These are phyloP conservation scores for Hortaea sp. DNA, from an alignment of 2,329 filamentous ascomycete genomes.

Conservation along the genomic window DNA sequence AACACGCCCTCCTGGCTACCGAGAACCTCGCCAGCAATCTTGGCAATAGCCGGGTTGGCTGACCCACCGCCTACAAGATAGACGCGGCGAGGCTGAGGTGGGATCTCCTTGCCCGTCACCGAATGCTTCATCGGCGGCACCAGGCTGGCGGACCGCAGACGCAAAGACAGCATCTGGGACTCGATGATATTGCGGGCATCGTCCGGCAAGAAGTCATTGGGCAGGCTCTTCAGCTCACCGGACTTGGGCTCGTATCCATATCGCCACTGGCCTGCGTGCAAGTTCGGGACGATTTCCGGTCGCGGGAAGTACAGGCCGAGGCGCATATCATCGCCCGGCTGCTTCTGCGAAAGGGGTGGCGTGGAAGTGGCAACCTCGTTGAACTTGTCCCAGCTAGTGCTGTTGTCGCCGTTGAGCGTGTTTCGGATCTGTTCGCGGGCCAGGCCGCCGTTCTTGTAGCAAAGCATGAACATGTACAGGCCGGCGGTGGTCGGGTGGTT, in stretches of 20 bases:
- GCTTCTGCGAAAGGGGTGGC: slow-evolving; percentile 56
- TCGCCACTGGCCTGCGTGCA: slow-evolving; percentile 76
- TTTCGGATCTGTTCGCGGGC: slow-evolving; percentile 86
- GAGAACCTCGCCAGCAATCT: slow-evolving; percentile 75
- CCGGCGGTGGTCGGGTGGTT: slow-evolving; percentile 87
- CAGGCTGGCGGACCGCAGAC: slow-evolving; percentile 70
- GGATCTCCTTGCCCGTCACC: slow-evolving; percentile 47
- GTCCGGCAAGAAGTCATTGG: slow-evolving; percentile 39
- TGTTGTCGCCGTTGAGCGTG: slow-evolving; percentile 50
- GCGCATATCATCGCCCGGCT: slow-evolving; percentile 50
- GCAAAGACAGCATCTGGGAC: slow-evolving; percentile 86
- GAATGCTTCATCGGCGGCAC: slow-evolving; percentile 37
- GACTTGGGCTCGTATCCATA: slow-evolving; percentile 51
- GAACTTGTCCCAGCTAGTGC: slow-evolving; percentile 64
- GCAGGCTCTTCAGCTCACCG: slow-evolving; percentile 31
- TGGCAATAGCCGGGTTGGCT: slow-evolving; percentile 78
- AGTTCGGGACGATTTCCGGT: slow-evolving; percentile 90
- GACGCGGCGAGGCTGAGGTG: slow-evolving; percentile 75
- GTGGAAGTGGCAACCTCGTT: slow-evolving; percentile 61
- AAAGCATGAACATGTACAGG: slow-evolving; percentile 99
- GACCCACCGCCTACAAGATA: slow-evolving; percentile 93
- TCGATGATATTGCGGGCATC: slow-evolving; percentile 85
- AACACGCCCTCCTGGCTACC: slow-evolving; percentile 85
- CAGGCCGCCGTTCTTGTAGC: slow-evolving; percentile 96
- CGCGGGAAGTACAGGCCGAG: slow-evolving; percentile 91